A percentile compares a stretch with the other conserved stretches of the same genome.
Evolutionary conservation across 345 rosid species (phyloP).

Genomic region (Raphanus sativus): DNA sequence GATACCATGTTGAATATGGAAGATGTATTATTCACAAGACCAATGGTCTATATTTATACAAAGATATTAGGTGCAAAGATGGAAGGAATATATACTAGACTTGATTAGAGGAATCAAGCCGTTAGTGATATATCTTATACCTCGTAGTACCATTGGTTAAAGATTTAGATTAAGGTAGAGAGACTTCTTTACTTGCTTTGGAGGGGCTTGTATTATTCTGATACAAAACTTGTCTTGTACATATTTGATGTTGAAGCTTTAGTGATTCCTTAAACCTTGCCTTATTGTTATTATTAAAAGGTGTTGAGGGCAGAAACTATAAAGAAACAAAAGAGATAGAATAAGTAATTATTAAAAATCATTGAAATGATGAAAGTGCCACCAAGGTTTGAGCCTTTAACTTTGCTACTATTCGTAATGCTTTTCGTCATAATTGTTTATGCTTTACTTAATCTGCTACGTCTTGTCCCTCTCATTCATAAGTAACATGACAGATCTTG

Average conservation of each 20-base stretch:
- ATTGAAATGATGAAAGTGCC: slow-evolving; percentile 31
- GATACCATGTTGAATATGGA: no score
- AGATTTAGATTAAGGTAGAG: slow-evolving; percentile 27
- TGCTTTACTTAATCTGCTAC: slow-evolving; percentile 26
- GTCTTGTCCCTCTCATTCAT: slow-evolving; percentile 11
- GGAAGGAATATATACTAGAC: background rate
- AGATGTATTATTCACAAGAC: no score
- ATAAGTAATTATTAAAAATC: background rate
- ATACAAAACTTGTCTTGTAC: slow-evolving; percentile 34
- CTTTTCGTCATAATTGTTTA: slow-evolving; percentile 31
- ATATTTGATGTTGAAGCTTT: slow-evolving; percentile 30
- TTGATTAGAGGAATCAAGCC: background rate
- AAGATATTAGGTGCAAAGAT: background rate
- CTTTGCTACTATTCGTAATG: slow-evolving; percentile 24
- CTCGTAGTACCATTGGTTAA: slow-evolving; percentile 40
- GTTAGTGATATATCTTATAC: no score
- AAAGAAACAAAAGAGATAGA: background rate
- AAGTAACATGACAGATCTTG: slow-evolving; percentile 5
- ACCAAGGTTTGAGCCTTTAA: slow-evolving; percentile 30
- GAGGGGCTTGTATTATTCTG: slow-evolving; percentile 26
- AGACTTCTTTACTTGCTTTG: slow-evolving; percentile 29
- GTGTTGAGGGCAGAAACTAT: background rate
- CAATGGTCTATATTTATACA: no score
- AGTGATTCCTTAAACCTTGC: background rate
- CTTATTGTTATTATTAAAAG: background rate